Evolutionary conservation across 2,329 filamentous ascomycete species (phyloP), one percentile per base, ranked within the genome.

Genomic region (Pestalotiopsis sp.): DNA sequence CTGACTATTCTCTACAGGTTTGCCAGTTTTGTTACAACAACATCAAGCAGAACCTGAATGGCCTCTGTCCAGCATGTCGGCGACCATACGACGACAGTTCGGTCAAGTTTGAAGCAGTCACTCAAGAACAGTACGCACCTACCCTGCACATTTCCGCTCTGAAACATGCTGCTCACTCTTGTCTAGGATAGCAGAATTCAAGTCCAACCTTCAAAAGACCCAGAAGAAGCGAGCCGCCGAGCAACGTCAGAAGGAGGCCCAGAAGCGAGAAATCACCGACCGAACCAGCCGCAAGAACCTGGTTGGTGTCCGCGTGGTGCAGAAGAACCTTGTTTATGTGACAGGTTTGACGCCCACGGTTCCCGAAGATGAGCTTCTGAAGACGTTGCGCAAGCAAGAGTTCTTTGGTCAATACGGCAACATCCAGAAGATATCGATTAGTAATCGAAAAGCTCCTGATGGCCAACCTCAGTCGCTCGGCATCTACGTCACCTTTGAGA

Each of bases 11-110:
- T 6, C 39, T 62, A 60, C 76, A 98, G 95, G 95, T 99, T 80
- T 99, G 96, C 82, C 97, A 99, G 85, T 99, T 99, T 83, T 99
- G 96, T 84, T 99, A 95, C 85, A 98, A 99, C 83, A 99, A 98
- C 80, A 97, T 99, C 80, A 97, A 97, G 83, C 97, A 93, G 75
- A 98, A 98, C 76, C 94, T 97, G 88, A 98, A 98, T 79, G 95
- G 95, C 45, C 88, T 98, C 69, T 99, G 96, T 81, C 96, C 96
- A n/a, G 97, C 97, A 74, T 99, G 96, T 80, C 90, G 96, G 82
- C 89, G 96, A 79, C 92, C 94, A 5, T 99, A 99, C 80, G 94
- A 98, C 80, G 97, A 99, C 75, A 95, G 95, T 80, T 97, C 94
- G 38, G 98, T 99, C 79, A 90, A 98, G 81, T 99, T 94, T 89